Percentiles rank a stretch among this genome's conserved stretches.
These are phyloP conservation scores for Dysphania ambrosioides DNA, from an alignment of 148 eudicot genomes.

Conservation along the genomic window DNA sequence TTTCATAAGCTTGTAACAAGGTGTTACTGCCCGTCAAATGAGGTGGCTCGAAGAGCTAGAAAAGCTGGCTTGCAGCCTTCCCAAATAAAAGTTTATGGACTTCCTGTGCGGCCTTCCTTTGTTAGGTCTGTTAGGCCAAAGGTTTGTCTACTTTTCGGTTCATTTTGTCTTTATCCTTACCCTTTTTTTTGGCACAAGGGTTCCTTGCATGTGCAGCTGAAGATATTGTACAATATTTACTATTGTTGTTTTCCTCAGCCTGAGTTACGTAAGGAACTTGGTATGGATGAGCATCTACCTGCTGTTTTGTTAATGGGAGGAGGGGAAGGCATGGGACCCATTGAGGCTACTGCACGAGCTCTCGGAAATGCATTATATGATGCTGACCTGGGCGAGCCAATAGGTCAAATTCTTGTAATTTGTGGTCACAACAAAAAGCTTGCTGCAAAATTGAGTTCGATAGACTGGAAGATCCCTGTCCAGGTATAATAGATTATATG, in stretches of 20 bases:
- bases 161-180: neutral
- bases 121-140: constrained; percentile 75
- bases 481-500: constrained; percentile 45
- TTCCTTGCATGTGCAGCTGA: neutral
- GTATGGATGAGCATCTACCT: constrained; percentile 87
- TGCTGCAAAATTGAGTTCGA: constrained; percentile 55
- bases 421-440: constrained; percentile 95
- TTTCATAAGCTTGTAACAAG: constrained; percentile 99
- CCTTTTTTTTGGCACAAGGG: neutral
- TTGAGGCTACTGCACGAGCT: constrained; percentile 89
- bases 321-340: constrained; percentile 99
- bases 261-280: constrained; percentile 78
- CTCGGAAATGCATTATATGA: constrained; percentile 81
- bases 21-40: constrained; percentile 95
- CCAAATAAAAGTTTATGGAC: constrained; percentile 93
- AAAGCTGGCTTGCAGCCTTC: constrained; percentile 82
- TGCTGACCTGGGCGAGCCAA: constrained; percentile 65
- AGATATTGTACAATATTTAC: neutral
- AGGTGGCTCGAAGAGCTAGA: constrained; percentile 79
- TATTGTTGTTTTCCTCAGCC: constrained; percentile 41
- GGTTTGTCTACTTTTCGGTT: constrained; percentile 40
- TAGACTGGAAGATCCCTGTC: constrained; percentile 86
- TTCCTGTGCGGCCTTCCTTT: constrained; percentile 96
- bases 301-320: constrained; percentile 94
- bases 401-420: constrained; percentile 84